Percentiles rank a stretch among this genome's conserved stretches.
Evolutionary conservation across 2,329 filamentous ascomycete genomes (phyloP).

Genomic region (Penicillium sp.): DNA sequence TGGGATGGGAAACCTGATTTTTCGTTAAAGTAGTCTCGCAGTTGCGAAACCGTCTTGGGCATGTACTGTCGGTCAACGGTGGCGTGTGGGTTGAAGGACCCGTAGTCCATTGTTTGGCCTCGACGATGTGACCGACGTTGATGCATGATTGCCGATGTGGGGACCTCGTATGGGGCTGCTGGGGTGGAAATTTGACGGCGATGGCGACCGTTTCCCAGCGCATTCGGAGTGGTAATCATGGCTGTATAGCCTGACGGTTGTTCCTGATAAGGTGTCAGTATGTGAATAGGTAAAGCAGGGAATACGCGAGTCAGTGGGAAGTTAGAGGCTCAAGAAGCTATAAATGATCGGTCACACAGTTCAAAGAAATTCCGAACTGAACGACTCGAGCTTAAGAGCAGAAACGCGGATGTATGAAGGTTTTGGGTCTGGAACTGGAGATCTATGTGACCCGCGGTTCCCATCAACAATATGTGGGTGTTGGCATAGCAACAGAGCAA

Average conservation of each 20-base stretch:
- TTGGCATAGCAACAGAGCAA: conserved; percentile 40
- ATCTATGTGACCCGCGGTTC: conserved; percentile 37
- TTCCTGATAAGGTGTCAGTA: conserved; percentile 63
- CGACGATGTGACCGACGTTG: conserved; percentile 64
- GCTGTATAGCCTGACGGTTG: conserved; percentile 33
- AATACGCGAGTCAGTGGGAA: conserved; percentile 14
- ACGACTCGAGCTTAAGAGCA: conserved; percentile 17
- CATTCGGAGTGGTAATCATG: conserved; percentile 26
- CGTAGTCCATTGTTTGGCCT: conserved; percentile 80
- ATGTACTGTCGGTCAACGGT: conserved; percentile 19
- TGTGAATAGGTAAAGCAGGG: conserved; percentile 44
- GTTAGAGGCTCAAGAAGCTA: conserved; percentile 22
- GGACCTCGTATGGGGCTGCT: conserved; percentile 68
- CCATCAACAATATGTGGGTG: conserved; percentile 41
- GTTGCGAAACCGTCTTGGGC: conserved; percentile 27
- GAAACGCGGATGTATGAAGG: conserved; percentile 30
- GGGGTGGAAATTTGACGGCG: conserved; percentile 87
- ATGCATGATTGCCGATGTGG: conserved; percentile 62
- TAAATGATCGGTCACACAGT: conserved; percentile 8
- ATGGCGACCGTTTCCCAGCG: conserved; percentile 67
- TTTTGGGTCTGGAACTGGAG: conserved; percentile 29
- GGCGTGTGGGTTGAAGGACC: conserved; percentile 57
- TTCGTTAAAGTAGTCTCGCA: conserved; percentile 31
- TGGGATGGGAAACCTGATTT: conserved; percentile 26
- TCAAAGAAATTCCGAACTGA: conserved; percentile 10